Base-by-base conservation (phyloP, 768 basidiomycete species). In the Roridomyces roridus region DNA sequence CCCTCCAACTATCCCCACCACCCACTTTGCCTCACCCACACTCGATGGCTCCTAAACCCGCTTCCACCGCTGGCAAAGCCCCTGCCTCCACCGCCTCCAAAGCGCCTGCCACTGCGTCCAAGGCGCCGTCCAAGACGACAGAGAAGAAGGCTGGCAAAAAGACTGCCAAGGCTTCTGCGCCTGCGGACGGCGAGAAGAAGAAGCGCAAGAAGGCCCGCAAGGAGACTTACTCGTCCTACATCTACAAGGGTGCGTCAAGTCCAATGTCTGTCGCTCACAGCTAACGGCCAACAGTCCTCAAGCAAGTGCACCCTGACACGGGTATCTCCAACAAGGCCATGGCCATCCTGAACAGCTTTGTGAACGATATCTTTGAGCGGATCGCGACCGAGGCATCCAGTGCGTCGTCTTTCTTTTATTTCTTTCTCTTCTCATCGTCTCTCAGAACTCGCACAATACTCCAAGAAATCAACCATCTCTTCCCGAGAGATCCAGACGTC, bases 401-500 rank as follows among this genome's bases (percentile, higher is more conserved):
- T 93, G 49, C 57, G 89, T 76, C n/a, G 15, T 8, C 65, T 35
- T 46, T 37, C 0, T 8, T 42, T 28, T 31, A 4, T 26, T 29
- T 37, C 28, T 18, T 8, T 24, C 17, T 11, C 18, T 42, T 14
- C 46, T n/a, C 40, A 0, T 20, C 39, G 4, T 35, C 29, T 17
- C 7, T 24, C 66, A 93, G 92, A 96, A 78, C 94, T 98, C 68
- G 94, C 96, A 52, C 85, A 93, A 1, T 98, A 98, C 84, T 97
- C 96, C 51, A 96, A 98, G 86, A 96, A 97, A 77, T 97, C 96
- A 4, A 98, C 96, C 40, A 98, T 98, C 74, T 96, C 96, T n/a
- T 97, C 94, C 21, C 92, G 96, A 57, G 96, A 98, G 77, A 98
- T 98, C 70, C 96, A 98, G 77, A 98, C 96, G 26, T 84, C 92